A percentile compares a stretch with the other conserved stretches of the same genome.
Conservation (phyloP, 139 green algal genomes). For the Picochlorum sp. region DNA sequence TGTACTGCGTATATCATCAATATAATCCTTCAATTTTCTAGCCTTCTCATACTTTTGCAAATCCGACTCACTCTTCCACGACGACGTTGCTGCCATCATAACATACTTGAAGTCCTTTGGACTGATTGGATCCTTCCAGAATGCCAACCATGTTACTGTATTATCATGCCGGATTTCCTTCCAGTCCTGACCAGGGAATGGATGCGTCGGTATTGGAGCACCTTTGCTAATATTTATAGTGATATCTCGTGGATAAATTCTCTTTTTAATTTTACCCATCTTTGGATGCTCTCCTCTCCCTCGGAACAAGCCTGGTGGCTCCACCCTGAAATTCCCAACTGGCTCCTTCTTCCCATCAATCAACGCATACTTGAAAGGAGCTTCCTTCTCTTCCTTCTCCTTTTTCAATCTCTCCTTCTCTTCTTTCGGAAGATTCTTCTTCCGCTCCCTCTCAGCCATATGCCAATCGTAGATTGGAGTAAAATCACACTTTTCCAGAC, state of each 20-base stretch:
- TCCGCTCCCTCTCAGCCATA: conserved; percentile 80
- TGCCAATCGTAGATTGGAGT: conserved; percentile 85
- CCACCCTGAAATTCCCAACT: conserved; percentile 98
- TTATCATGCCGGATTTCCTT: conserved; percentile 76
- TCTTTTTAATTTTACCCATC: conserved; percentile 94
- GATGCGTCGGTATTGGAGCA: conserved; percentile 72
- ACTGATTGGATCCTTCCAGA: conserved; percentile 93
- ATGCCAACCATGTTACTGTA: conserved; percentile 96
- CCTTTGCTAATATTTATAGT: conserved; percentile 94
- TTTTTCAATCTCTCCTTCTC: conserved; percentile 83
- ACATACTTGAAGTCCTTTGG: conserved; percentile 90
- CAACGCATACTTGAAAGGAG: conserved; percentile 81
- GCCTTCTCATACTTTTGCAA: conserved; percentile 97
- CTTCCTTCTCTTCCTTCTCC: conserved; percentile 73
- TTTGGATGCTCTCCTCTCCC: conserved; percentile 96
- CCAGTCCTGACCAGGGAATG: conserved; percentile 55
- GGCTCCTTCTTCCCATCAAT: conserved; percentile 87
- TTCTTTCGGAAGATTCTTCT: conserved; percentile 87
- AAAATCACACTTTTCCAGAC: conserved; percentile 85
- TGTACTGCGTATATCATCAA: conserved; percentile 29
- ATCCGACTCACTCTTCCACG: conserved; percentile 88
- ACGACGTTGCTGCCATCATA: conserved; percentile 82
- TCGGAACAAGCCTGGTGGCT: conserved; percentile 95
- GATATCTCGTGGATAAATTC: conserved; percentile 93
- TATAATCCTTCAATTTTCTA: conserved; percentile 69